Conservation (phyloP, 768 basidiomycete genomes). For the Rhodotorula graminis region DNA sequence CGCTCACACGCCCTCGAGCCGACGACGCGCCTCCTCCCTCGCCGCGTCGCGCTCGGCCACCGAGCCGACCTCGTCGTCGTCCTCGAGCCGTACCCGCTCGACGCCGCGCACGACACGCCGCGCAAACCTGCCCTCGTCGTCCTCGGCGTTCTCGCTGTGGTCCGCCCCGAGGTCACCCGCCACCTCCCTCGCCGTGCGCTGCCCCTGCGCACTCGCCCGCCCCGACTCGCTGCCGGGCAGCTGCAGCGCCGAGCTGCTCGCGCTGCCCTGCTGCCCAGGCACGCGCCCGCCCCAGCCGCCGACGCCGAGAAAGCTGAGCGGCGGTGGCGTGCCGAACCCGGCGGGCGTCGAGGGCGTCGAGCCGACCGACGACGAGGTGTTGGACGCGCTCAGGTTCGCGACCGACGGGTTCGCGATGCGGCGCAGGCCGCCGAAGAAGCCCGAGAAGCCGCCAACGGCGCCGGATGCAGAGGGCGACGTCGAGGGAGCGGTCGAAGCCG, state of each 20-base stretch:
- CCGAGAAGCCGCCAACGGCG: constrained; percentile 1
- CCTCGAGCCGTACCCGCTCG: not conserved
- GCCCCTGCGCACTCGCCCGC: not conserved
- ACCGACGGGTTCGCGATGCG: not conserved
- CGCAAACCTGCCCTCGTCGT: not conserved
- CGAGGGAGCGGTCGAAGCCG: not conserved
- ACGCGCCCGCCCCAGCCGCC: not conserved
- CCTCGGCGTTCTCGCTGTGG: not conserved
- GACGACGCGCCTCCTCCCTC: not conserved
- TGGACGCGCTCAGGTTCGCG: not conserved
- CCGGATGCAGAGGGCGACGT: not conserved
- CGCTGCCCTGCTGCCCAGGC: not conserved
- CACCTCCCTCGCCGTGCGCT: not conserved
- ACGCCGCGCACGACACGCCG: no score
- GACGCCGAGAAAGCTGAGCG: not conserved
- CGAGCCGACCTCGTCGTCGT: not conserved
- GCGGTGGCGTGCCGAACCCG: not conserved
- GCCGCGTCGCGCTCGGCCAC: no score
- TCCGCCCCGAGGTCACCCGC: not conserved
- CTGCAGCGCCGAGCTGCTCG: not conserved
- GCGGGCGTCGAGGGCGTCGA: not conserved
- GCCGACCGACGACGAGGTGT: not conserved
- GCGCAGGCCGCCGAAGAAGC: constrained; percentile 8
- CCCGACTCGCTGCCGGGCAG: not conserved
- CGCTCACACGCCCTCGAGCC: not conserved